phyloP scores from a whole-genome alignment of 306 rosid species.

The Quercus rubra region DNA sequence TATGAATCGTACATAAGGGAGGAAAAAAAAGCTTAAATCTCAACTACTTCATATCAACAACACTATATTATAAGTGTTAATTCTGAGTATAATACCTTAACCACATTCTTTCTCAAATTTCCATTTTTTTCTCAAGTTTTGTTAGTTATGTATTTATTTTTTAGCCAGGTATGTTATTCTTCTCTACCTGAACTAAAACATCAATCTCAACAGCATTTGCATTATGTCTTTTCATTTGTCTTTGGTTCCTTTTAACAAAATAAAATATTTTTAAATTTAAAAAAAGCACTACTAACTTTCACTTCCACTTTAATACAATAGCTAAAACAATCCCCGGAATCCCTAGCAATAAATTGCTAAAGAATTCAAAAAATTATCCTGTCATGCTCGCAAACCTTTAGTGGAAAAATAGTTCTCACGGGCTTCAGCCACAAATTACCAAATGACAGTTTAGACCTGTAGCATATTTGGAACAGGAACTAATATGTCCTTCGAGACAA shows the following conservation, averaged over 20 bases:
- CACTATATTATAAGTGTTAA: no score
- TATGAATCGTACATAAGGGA: neutral
- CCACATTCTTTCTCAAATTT: neutral
- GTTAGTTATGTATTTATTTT: neutral
- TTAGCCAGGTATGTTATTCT: neutral
- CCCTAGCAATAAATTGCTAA: neutral
- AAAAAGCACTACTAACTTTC: neutral
- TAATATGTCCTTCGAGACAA: neutral
- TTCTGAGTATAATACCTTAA: neutral
- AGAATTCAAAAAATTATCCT: neutral
- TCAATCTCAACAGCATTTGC: neutral
- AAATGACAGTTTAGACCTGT: neutral
- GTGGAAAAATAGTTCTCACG: neutral
- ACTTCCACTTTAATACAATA: neutral
- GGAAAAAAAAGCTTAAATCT: no score
- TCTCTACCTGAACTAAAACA: neutral
- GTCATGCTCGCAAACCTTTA: neutral
- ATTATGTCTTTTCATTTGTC: neutral
- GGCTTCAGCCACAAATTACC: neutral
- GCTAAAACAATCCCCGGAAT: neutral
- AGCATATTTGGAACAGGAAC: neutral
- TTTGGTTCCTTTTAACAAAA: neutral
- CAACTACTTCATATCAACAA: neutral
- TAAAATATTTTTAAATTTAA: neutral
- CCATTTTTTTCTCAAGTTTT: neutral